Conservation (phyloP, 2,329 filamentous ascomycete genomes). For the Volutella citrinella region DNA sequence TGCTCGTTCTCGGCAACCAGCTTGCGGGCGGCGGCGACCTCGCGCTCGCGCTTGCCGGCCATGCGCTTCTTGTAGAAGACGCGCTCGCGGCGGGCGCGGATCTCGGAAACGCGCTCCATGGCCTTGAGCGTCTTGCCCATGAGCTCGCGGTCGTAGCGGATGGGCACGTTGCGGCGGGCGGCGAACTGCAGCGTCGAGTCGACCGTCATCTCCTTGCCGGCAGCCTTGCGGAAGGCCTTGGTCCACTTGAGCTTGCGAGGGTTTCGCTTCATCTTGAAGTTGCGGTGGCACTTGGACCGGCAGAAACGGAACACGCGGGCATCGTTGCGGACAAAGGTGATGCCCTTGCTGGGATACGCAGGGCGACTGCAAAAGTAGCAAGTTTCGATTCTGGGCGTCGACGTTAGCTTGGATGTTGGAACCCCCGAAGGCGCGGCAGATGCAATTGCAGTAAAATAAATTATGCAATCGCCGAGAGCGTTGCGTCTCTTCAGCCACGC, state of each 20-base stretch:
- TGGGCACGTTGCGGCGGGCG: slow-evolving; percentile 87
- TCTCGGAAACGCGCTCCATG: slow-evolving; percentile 88
- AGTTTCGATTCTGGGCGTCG: slow-evolving; percentile 37
- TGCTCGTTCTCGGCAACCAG: slow-evolving; percentile 91
- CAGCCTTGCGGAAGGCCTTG: slow-evolving; percentile 78
- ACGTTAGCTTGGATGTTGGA: slow-evolving; percentile 12
- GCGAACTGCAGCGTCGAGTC: slow-evolving; percentile 92
- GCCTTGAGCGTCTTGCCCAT: slow-evolving; percentile 83
- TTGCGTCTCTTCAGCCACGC: no score
- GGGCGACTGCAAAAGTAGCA: slow-evolving; percentile 48
- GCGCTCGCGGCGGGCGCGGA: slow-evolving; percentile 77
- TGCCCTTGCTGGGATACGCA: slow-evolving; percentile 55
- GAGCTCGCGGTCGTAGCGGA: slow-evolving; percentile 93
- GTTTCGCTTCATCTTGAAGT: slow-evolving; percentile 98
- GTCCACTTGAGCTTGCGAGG: slow-evolving; percentile 97
- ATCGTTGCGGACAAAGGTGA: slow-evolving; percentile 50
- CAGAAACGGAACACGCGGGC: slow-evolving; percentile 57
- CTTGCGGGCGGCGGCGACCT: slow-evolving; percentile 77
- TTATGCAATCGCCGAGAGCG: no score
- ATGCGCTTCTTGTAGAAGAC: slow-evolving; percentile 94
- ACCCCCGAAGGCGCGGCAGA: no score
- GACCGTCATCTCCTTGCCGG: slow-evolving; percentile 86
- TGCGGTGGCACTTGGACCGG: slow-evolving; percentile 58
- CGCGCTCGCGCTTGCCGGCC: slow-evolving; percentile 81
- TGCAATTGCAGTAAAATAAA: no score